Percentiles rank a stretch among this genome's conserved stretches.
phyloP scores from a whole-genome alignment of 768 basidiomycete species.

The Clitopilus hobsonii region DNA sequence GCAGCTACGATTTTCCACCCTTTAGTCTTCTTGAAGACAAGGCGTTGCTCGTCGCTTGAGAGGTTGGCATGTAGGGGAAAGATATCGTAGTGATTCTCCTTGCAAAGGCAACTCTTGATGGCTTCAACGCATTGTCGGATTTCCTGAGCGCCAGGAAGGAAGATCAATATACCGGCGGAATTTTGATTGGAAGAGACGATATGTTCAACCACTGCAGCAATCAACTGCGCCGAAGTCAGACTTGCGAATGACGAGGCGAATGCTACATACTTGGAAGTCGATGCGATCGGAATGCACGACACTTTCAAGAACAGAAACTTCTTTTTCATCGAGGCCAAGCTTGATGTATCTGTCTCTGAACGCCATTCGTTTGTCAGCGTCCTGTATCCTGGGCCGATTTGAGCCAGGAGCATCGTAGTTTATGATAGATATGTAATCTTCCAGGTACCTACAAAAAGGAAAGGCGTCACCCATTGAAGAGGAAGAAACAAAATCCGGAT shows the following conservation, averaged over 20 bases:
- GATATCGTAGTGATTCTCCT: slow-evolving; percentile 37
- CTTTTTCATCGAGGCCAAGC: slow-evolving; percentile 47
- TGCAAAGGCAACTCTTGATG: slow-evolving; percentile 27
- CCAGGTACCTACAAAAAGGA: slow-evolving; percentile 58
- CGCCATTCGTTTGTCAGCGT: slow-evolving; percentile 39
- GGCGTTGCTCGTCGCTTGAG: slow-evolving; percentile 76
- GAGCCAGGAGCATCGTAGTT: slow-evolving; percentile 45
- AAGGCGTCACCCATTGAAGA: not conserved
- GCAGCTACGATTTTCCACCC: slow-evolving; percentile 83
- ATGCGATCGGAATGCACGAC: slow-evolving; percentile 59
- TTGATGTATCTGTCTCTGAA: slow-evolving; percentile 46
- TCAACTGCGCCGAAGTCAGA: slow-evolving; percentile 37
- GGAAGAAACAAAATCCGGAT: not conserved
- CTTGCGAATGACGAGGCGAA: not conserved
- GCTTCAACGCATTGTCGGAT: slow-evolving; percentile 73
- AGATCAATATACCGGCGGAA: slow-evolving; percentile 74
- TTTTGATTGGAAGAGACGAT: slow-evolving; percentile 47
- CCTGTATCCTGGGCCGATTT: slow-evolving; percentile 29
- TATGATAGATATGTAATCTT: slow-evolving; percentile 64
- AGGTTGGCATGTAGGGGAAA: slow-evolving; percentile 89
- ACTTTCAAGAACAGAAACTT: slow-evolving; percentile 51
- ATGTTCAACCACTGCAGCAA: slow-evolving; percentile 61
- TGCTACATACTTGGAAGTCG: slow-evolving; percentile 58
- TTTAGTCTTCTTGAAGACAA: slow-evolving; percentile 60
- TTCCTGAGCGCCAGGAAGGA: slow-evolving; percentile 88